Evolutionary conservation across 257 asterid species (phyloP).

Genomic region (Cynanchum wilfordii): DNA sequence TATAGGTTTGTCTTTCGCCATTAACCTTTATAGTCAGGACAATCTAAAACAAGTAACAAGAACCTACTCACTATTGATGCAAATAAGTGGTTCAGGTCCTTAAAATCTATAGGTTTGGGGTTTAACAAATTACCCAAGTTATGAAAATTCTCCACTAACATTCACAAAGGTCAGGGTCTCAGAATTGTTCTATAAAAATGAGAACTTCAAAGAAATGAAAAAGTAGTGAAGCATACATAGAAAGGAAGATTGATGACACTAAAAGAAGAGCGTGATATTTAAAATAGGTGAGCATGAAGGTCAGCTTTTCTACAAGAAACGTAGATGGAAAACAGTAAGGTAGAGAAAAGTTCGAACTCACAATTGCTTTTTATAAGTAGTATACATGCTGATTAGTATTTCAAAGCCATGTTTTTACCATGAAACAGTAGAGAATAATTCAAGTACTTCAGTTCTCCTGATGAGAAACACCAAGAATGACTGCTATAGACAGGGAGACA

Average conservation of each 20-base stretch:
- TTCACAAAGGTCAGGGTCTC: not conserved
- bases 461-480: constrained; percentile 7
- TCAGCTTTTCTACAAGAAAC: not conserved
- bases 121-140: not conserved
- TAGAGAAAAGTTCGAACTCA: not conserved
- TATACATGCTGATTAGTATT: not conserved
- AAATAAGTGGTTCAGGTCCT: not conserved
- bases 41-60: not conserved
- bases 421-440: not conserved
- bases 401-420: not conserved
- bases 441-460: not conserved
- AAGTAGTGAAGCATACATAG: not conserved
- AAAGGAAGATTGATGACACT: not conserved
- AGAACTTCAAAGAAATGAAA: not conserved
- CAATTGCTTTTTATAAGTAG: not conserved
- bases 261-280: not conserved
- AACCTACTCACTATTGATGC: not conserved
- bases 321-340: not conserved
- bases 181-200: not conserved
- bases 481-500: not conserved
- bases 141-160: not conserved
- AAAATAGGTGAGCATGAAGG: not conserved
- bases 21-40: not conserved
- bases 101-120: no score
- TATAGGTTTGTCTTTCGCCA: not conserved